Evolutionary conservation across 2,329 filamentous ascomycete genomes (phyloP), one percentile per base, ranked within the genome.

Genomic region (Aspergillus unguis): DNA sequence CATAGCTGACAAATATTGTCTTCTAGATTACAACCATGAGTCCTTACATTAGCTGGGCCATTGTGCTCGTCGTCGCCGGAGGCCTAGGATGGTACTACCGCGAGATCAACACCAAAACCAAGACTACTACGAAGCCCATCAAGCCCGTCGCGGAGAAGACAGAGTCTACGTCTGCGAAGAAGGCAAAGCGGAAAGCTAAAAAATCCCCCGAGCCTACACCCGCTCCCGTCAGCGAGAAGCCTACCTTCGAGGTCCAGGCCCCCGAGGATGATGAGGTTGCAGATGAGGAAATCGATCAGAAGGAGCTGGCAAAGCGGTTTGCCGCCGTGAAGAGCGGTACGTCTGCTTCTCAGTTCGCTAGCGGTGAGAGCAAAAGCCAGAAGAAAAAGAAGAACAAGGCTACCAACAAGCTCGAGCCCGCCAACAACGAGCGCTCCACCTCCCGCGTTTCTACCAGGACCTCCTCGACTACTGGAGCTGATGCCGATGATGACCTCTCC

Each of bases 401-500:
- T 68, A 84, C 70, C 36, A 61, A 66, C 40, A 62, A 83, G 78
- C 53, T 84, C 77, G 62, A 64, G 43, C 55, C 76, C 80, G 69
- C 75, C 77, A 62, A 57, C 52, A 72, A 74, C 35, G 70, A 72
- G 40, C 70, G 71, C 32, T 65, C 69, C 23, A 73, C 52, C 29
- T 62, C 77, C 51, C 71, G 59, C 28, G 56, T 79, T 58, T 77
- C 78, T 31, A 84, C 82, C 9, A 79, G 82, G 45, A 78, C 82
- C 5, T 88, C 88, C 0, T 92, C 88, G 3, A 86, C 84, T 48
- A 83, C 84, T 41, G 88, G 84, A 48, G 86, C 80, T 29, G 89
- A 92, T 66, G 88, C 85, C 10, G 90, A 94, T 63, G 88, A 95
- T 64, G 90, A 95, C 64, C 77, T 86, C 63, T 91, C 90, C 3